Evolutionary conservation across 2,329 filamentous ascomycete species (phyloP).

Genomic region (Dactylellina haptotyla): DNA sequence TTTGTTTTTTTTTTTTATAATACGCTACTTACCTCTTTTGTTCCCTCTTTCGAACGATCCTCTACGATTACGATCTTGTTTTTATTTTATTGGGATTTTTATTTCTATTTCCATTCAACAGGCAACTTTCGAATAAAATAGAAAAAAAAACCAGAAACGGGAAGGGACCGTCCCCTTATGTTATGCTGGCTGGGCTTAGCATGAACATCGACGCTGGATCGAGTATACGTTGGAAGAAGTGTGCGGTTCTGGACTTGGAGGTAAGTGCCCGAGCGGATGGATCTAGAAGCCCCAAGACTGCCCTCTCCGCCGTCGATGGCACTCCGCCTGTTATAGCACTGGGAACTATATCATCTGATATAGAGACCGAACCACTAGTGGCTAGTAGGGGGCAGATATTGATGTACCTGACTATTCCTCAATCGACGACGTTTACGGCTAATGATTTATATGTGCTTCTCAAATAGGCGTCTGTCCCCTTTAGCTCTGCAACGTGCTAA

Average conservation of each 20-base stretch:
- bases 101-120: too few species aligned
- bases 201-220: slow-evolving; percentile 29
- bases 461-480: slow-evolving; percentile 16
- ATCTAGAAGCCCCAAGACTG: slow-evolving; percentile 10
- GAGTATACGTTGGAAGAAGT: background rate
- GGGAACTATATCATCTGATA: too few species aligned
- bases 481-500: slow-evolving; percentile 7
- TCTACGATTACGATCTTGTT: background rate
- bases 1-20: too few species aligned
- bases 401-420: too few species aligned
- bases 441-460: background rate
- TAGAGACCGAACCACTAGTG: too few species aligned
- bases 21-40: background rate
- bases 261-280: background rate
- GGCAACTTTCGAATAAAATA: too few species aligned
- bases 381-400: too few species aligned
- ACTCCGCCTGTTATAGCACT: too few species aligned
- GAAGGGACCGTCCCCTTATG: background rate
- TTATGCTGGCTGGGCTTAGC: slow-evolving; percentile 2
- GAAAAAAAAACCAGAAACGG: slow-evolving; percentile 5
- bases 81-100: too few species aligned
- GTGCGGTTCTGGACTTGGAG: background rate
- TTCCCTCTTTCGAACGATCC: background rate
- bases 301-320: too few species aligned
- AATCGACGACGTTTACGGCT: too few species aligned